Percentiles rank a stretch among this genome's conserved stretches.
Conservation (phyloP, 2,329 filamentous ascomycete species). For the Aspergillus persii region DNA sequence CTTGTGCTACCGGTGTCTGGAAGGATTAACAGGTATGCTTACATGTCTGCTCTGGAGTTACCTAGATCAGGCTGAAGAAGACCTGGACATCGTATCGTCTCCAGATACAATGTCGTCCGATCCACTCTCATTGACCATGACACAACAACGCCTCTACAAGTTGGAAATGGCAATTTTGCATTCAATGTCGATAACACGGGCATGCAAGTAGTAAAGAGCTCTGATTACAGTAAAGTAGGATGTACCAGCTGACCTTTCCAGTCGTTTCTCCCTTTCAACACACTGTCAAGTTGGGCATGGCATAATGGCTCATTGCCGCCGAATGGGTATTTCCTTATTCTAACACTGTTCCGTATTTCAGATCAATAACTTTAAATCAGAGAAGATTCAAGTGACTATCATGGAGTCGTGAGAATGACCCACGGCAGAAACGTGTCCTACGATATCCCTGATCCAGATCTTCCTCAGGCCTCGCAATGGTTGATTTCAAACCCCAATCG, state of each 20-base stretch:
- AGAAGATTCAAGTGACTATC: conserved; percentile 10
- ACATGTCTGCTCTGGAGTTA: background rate
- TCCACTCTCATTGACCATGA: conserved; percentile 11
- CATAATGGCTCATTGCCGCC: conserved; percentile 15
- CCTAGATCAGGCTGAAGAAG: background rate
- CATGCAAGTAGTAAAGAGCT: conserved; percentile 9
- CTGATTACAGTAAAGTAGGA: background rate
- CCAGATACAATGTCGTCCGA: conserved; percentile 14
- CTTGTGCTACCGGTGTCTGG: background rate
- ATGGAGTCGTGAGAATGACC: conserved; percentile 6
- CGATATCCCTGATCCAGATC: conserved; percentile 12
- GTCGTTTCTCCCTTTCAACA: conserved; percentile 16
- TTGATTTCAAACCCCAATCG: conserved; percentile 16
- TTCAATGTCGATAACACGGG: conserved; percentile 17
- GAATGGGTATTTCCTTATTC: conserved; percentile 4
- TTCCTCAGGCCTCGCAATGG: conserved; percentile 15
- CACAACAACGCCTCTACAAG: conserved; percentile 14
- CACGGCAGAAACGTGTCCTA: conserved; percentile 16
- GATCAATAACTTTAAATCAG: background rate
- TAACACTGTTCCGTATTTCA: no score
- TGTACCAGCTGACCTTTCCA: background rate
- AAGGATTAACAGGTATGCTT: conserved; percentile 2
- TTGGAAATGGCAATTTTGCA: conserved; percentile 17
- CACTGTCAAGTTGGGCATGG: conserved; percentile 16
- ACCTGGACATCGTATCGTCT: conserved; percentile 6